Conservation (phyloP, 2,329 filamentous ascomycete species). For the Emmonsia crescens region DNA sequence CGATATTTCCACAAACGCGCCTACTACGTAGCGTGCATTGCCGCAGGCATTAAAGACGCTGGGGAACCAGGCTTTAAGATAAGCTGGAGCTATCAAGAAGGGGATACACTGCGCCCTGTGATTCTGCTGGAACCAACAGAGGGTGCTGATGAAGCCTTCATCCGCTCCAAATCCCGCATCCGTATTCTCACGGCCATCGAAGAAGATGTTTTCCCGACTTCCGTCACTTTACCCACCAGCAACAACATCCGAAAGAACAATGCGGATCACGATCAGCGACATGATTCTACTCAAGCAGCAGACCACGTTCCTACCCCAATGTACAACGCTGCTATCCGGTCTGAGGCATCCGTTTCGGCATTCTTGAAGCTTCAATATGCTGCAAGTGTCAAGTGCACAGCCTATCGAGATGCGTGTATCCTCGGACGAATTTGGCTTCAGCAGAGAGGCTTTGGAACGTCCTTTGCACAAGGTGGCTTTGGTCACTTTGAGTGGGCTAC, state of each 20-base stretch:
- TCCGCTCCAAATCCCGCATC: slow-evolving; percentile 46
- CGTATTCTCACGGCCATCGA: slow-evolving; percentile 67
- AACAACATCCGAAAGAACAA: slow-evolving; percentile 55
- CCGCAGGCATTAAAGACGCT: slow-evolving; percentile 54
- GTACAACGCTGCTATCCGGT: slow-evolving; percentile 78
- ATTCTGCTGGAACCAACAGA: slow-evolving; percentile 35
- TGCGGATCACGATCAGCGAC: slow-evolving; percentile 33
- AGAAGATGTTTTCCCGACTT: slow-evolving; percentile 55
- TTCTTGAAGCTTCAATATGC: slow-evolving; percentile 67
- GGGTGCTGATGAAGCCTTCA: slow-evolving; percentile 27
- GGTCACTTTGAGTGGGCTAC: slow-evolving; percentile 84
- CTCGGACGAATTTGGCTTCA: slow-evolving; percentile 81
- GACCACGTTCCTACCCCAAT: slow-evolving; percentile 54
- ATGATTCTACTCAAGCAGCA: slow-evolving; percentile 12
- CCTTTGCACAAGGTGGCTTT: slow-evolving; percentile 68
- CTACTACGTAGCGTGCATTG: slow-evolving; percentile 78
- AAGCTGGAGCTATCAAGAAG: slow-evolving; percentile 56
- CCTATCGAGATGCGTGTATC: slow-evolving; percentile 73
- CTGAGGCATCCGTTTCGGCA: slow-evolving; percentile 59
- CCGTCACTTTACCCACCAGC: slow-evolving; percentile 59
- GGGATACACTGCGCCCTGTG: slow-evolving; percentile 67
- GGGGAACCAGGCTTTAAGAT: slow-evolving; percentile 46
- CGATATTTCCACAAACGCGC: slow-evolving; percentile 91
- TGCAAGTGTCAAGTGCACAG: slow-evolving; percentile 56
- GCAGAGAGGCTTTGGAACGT: slow-evolving; percentile 68